These are phyloP conservation scores for Crithidia bombi DNA, from an alignment of 208 protist genomes.

Conservation along the genomic window DNA sequence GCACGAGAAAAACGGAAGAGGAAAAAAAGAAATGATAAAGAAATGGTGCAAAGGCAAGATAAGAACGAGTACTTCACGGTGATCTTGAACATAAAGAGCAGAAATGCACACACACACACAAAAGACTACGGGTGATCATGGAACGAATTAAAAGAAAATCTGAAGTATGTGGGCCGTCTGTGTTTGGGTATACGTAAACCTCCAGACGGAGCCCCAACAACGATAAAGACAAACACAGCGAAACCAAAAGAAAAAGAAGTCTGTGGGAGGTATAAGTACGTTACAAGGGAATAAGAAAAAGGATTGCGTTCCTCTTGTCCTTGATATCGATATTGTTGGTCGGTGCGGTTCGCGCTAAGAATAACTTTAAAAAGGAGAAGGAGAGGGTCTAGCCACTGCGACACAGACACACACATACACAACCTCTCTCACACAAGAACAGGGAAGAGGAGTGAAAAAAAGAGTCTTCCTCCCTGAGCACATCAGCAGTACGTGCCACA, in stretches of 20 bases:
- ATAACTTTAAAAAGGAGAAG: conserved; percentile 7
- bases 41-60: conserved; percentile 17
- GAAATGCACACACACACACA: neutral
- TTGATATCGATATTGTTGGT: conserved; percentile 1
- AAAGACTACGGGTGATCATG: no score
- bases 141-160: no score
- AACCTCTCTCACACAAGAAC: neutral
- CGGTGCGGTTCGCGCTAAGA: conserved; percentile 21
- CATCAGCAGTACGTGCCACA: conserved; percentile 2
- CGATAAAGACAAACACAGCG: conserved; percentile 4
- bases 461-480: neutral
- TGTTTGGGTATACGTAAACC: conserved; percentile 9
- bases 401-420: no score
- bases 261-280: neutral
- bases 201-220: neutral
- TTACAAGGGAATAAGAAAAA: conserved; percentile 26
- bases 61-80: conserved; percentile 9
- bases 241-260: conserved; percentile 1
- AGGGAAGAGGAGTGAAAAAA: conserved; percentile 10
- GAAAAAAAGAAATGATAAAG: conserved; percentile 14
- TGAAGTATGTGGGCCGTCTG: neutral
- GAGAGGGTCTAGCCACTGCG: no score
- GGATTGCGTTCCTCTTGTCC: neutral
- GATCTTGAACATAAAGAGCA: neutral
- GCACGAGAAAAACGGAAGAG: conserved; percentile 20